These are phyloP conservation scores for Incumbomyces lentus DNA, from an alignment of 2,329 filamentous ascomycete genomes.

Conservation along the genomic window DNA sequence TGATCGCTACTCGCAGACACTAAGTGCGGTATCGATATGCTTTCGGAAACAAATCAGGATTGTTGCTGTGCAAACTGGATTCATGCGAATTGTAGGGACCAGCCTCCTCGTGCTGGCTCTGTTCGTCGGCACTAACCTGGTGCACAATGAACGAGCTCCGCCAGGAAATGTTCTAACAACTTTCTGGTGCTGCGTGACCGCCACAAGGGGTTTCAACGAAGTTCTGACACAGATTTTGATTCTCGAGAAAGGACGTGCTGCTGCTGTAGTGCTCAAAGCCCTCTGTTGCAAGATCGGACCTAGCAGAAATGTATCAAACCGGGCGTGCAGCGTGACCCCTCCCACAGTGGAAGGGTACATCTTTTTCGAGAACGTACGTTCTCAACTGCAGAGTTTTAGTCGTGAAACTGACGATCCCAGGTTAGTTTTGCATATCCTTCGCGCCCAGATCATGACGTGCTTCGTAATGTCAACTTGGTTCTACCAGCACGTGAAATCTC, in stretches of 20 bases:
- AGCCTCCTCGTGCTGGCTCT: constrained; percentile 61
- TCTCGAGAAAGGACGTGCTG: constrained; percentile 67
- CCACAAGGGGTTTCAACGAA: constrained; percentile 63
- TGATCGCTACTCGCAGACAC: constrained; percentile 50
- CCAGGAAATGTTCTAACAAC: constrained; percentile 66
- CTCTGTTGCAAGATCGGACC: constrained; percentile 29
- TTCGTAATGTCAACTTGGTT: constrained; percentile 53
- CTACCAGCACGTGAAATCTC: constrained; percentile 64
- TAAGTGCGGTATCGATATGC: constrained; percentile 48
- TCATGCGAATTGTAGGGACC: constrained; percentile 63
- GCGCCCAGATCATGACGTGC: constrained; percentile 48
- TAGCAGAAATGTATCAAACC: constrained; percentile 20
- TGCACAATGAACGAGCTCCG: constrained; percentile 46
- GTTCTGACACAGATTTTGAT: constrained; percentile 68
- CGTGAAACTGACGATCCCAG: constrained; percentile 34
- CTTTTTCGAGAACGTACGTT: constrained; percentile 55
- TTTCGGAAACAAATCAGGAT: constrained; percentile 60
- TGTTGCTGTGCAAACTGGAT: constrained; percentile 61
- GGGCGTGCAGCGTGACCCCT: constrained; percentile 26
- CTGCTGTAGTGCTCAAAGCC: constrained; percentile 52
- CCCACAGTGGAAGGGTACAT: constrained; percentile 54
- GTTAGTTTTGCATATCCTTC: constrained; percentile 75
- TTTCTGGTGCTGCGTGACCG: constrained; percentile 71
- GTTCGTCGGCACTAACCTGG: constrained; percentile 37
- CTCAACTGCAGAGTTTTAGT: neutral